Evolutionary conservation across 2,329 filamentous ascomycete species (phyloP), one percentile per base, ranked within the genome.

Genomic region (Pseudogymnoascus sp.): DNA sequence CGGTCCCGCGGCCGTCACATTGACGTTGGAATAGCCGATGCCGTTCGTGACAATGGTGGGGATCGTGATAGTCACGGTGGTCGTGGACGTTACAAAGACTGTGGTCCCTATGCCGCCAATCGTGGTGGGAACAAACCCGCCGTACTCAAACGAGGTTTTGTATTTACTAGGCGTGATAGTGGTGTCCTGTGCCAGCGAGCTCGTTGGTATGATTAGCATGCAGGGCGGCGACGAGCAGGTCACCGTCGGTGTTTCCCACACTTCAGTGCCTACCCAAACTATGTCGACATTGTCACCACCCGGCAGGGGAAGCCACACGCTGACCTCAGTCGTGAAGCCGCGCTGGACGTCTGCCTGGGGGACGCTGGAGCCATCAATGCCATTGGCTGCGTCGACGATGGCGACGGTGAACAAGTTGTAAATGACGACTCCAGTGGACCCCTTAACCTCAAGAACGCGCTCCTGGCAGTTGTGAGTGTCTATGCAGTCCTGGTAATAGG

Each of bases 401-500:
- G 62, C 69, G 5, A 65, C 56, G 0, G 68, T 66, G 66, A 66
- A 70, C 7, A 70, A 46, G 36, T 69, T 70, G 63, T 61, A 70
- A 4, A 71, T 61, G 3, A 31, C 62, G 1, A 71, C 64, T 8
- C 63, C 64, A 0, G 60, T 66, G 1, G 64, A 68, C 1, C 64
- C 66, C 5, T 59, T 64, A 10, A 70, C 63, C 46, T 70, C 64
- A 2, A 67, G 25, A 34, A 69, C 38, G 38, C 38, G 38, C 16
- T 40, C n/a, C 73, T 84, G 82, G 73, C 82, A 85, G 68, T 78
- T 75, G 61, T 82, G 70, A 5, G 69, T 69, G 0, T 70, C 62
- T 3, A 83, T 72, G 68, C 82, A 84, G 12, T 70, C 70, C 69
- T 84, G 81, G 36, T 71, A 71, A 73, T 84, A 85, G 73, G 81